These are phyloP conservation scores for Cercospora zeina DNA, from an alignment of 2,329 filamentous ascomycete species.

Conservation along the genomic window DNA sequence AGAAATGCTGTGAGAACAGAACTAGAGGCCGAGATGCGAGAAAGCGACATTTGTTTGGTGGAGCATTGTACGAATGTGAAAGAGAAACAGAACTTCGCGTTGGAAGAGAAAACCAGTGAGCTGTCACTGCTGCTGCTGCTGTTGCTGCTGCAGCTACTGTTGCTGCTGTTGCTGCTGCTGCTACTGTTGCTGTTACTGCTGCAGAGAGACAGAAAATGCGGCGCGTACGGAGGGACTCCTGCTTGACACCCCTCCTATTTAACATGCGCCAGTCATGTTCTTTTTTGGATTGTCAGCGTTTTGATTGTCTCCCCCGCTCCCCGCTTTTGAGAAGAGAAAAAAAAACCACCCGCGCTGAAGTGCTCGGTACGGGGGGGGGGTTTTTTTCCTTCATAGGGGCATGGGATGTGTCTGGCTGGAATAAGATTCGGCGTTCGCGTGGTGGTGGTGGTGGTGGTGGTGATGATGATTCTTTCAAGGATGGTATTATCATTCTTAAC, in stretches of 20 bases:
- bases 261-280: slow-evolving; percentile 22
- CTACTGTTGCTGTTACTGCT: neutral
- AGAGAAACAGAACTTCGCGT: neutral
- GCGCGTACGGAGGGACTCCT: neutral
- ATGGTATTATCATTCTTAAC: too few relatives aligned
- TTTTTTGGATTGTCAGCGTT: neutral
- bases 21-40: neutral
- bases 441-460: too few relatives aligned
- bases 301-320: neutral
- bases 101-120: neutral
- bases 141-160: too few relatives aligned
- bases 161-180: neutral
- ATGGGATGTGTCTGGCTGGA: neutral
- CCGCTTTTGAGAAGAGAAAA: neutral
- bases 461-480: too few relatives aligned
- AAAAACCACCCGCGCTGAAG: neutral
- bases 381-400: neutral
- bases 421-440: neutral
- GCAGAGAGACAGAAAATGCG: neutral
- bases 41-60: neutral
- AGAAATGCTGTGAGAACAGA: neutral
- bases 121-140: neutral
- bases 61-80: neutral
- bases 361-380: neutral
- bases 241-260: neutral